These are phyloP conservation scores for Gossypium davidsonii DNA, from an alignment of 441 rosid species.

Conservation along the genomic window DNA sequence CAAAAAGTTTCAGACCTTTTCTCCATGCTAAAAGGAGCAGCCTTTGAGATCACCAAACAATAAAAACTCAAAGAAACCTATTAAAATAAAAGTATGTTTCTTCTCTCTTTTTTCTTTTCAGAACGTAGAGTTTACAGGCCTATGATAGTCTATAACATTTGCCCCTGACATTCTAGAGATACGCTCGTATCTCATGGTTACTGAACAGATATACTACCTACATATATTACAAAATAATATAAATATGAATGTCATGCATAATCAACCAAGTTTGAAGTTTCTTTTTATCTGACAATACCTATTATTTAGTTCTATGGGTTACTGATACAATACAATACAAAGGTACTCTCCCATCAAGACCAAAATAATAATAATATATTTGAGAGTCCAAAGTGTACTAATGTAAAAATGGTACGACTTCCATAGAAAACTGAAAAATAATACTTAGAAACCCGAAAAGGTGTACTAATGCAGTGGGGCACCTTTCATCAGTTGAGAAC, in stretches of 20 bases:
- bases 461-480: not conserved
- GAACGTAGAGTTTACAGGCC: constrained; percentile 28
- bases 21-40: constrained; percentile 18
- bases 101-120: constrained; percentile 15
- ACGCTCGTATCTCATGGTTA: constrained; percentile 21
- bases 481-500: not conserved
- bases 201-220: constrained; percentile 6
- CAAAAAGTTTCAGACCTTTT: constrained; percentile 27
- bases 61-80: constrained; percentile 2
- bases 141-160: constrained; percentile 21
- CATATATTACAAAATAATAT: not conserved
- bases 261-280: constrained; percentile 20
- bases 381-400: not conserved
- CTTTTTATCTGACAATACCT: constrained; percentile 22
- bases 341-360: constrained; percentile 15
- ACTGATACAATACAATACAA: not conserved
- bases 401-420: not conserved
- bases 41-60: constrained; percentile 22
- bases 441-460: constrained; percentile 1
- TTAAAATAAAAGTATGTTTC: not conserved
- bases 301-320: not conserved
- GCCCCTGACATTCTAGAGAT: constrained; percentile 37
- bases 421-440: not conserved
- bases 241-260: not conserved
- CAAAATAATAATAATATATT: too few species aligned